phyloP scores from a whole-genome alignment of 495 filamentous ascomycete species.

The Hyaloscypha variabilis region DNA sequence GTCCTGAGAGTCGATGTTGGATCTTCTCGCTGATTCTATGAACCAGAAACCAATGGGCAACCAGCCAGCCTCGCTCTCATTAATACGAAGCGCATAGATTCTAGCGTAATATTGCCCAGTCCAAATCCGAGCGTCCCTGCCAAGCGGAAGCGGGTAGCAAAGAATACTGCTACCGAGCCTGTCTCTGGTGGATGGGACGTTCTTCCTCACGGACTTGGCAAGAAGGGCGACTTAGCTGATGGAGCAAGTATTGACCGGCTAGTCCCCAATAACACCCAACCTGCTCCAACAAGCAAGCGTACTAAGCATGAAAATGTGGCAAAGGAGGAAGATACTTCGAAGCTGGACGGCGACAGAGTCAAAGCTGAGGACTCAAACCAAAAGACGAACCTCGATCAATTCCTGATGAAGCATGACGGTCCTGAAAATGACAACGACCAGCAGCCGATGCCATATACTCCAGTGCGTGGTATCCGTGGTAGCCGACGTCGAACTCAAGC shows the following conservation, averaged over 20 bases:
- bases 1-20: background rate
- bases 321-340: background rate
- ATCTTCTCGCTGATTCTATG: background rate
- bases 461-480: background rate
- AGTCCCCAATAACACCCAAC: background rate
- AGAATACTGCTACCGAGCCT: background rate
- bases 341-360: background rate
- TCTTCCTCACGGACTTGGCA: slow-evolving; percentile 45
- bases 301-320: background rate
- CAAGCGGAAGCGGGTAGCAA: slow-evolving; percentile 4
- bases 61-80: background rate
- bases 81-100: background rate
- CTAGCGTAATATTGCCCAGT: background rate
- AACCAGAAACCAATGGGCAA: background rate
- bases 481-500: background rate
- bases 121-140: background rate
- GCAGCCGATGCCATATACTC: background rate
- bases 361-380: background rate
- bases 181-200: slow-evolving; percentile 38
- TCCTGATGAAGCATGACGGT: background rate
- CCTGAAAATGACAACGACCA: slow-evolving; percentile 1
- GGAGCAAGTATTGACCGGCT: background rate
- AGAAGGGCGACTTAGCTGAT: slow-evolving; percentile 7
- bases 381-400: background rate
- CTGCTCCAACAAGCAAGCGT: background rate